Percentiles rank a stretch among this genome's conserved stretches.
Conservation (phyloP, 441 rosid genomes). For the Croton setiger region DNA sequence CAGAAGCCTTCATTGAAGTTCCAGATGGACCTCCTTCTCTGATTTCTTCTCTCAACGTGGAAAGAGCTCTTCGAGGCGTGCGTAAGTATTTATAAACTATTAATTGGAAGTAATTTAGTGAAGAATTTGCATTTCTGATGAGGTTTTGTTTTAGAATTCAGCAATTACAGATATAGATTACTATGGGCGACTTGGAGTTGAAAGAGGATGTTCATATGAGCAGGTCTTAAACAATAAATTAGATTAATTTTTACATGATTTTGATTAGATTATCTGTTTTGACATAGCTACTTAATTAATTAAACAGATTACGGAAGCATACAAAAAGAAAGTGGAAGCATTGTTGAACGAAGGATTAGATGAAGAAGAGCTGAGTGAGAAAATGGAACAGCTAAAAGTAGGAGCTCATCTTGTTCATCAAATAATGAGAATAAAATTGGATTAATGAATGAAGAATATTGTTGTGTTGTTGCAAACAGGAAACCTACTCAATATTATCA, state of each 20-base stretch:
- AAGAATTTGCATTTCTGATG: neutral
- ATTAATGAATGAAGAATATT: no score
- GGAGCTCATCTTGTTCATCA: neutral
- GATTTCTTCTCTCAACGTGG: slow-evolving; percentile 73
- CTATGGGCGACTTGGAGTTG: slow-evolving; percentile 65
- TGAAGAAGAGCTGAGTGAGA: slow-evolving; percentile 41
- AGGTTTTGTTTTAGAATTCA: slow-evolving; percentile 50
- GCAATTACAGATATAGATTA: slow-evolving; percentile 84
- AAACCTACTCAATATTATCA: slow-evolving; percentile 64
- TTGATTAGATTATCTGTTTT: no score
- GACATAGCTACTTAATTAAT: no score
- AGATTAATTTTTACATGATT: no score
- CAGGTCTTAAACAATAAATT: slow-evolving; percentile 30
- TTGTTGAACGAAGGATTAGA: slow-evolving; percentile 48
- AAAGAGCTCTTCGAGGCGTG: slow-evolving; percentile 80
- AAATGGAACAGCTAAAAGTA: slow-evolving; percentile 54
- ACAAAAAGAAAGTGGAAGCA: slow-evolving; percentile 47
- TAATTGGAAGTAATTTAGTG: neutral
- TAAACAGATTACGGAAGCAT: slow-evolving; percentile 49
- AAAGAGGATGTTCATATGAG: slow-evolving; percentile 57
- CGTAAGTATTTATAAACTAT: slow-evolving; percentile 31
- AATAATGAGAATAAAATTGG: no score
- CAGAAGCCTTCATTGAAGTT: slow-evolving; percentile 55
- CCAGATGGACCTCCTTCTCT: slow-evolving; percentile 59
- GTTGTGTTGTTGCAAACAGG: slow-evolving; percentile 30